Percentiles rank a stretch among this genome's conserved stretches.
Conservation (phyloP, 495 filamentous ascomycete genomes). For the Bacidia rubella region DNA sequence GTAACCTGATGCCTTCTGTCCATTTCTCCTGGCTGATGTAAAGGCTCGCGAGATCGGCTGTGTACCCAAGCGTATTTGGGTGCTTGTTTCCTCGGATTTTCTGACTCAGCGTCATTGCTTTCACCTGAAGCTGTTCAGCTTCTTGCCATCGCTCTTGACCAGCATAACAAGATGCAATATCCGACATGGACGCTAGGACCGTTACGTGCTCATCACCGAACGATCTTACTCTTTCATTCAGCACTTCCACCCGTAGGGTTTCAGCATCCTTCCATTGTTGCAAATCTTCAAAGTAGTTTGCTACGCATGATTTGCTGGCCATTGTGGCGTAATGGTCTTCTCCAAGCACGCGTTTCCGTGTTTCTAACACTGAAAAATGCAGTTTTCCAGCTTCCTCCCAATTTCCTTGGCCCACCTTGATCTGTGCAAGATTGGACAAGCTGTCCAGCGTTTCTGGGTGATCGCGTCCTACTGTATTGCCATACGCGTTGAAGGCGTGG, state of each 20-base stretch:
- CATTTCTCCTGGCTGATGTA: background rate
- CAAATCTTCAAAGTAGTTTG: background rate
- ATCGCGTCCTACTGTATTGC: background rate
- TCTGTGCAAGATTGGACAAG: background rate
- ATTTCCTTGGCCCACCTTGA: background rate
- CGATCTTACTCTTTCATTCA: background rate
- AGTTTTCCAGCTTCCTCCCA: background rate
- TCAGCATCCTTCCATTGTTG: conserved; percentile 4
- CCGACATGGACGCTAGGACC: background rate
- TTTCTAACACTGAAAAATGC: background rate
- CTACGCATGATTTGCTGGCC: background rate
- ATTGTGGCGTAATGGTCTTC: background rate
- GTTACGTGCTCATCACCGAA: background rate
- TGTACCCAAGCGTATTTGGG: background rate
- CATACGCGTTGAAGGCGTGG: background rate
- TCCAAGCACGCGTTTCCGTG: background rate
- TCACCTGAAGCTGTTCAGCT: background rate
- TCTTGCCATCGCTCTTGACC: conserved; percentile 5
- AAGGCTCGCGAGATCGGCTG: background rate
- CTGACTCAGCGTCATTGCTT: background rate
- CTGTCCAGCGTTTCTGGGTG: background rate
- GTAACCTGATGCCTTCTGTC: too few species aligned
- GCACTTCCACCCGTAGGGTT: background rate
- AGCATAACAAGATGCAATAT: background rate
- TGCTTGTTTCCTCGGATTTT: background rate